Evolutionary conservation across 2,329 filamentous ascomycete genomes (phyloP).

Genomic region (Fusarium fracticaudum): DNA sequence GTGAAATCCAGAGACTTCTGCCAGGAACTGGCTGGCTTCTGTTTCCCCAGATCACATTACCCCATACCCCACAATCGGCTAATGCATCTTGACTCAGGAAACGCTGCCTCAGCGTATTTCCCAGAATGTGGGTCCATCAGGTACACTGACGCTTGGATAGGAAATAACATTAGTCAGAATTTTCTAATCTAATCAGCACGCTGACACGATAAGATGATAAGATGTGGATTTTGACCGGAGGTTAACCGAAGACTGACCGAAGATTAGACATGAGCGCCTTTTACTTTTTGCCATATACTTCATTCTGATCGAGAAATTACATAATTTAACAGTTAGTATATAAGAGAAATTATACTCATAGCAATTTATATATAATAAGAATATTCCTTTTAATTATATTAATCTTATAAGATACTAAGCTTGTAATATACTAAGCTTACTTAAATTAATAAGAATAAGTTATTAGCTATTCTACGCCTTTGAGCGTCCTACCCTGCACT

Average conservation of each 20-base stretch:
- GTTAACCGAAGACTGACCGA: background rate
- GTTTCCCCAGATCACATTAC: background rate
- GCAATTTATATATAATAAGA: no score
- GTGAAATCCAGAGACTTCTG: background rate
- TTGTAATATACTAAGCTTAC: rapidly evolving
- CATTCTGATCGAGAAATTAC: no score
- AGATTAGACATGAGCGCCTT: background rate
- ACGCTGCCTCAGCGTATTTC: background rate
- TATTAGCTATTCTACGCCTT: rapidly evolving
- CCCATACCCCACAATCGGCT: background rate
- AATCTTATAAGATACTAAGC: no score
- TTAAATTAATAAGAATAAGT: rapidly evolving
- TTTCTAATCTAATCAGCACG: no score
- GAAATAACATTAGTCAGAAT: background rate
- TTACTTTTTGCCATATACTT: no score
- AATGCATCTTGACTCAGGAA: background rate
- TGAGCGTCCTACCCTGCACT: background rate
- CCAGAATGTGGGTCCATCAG: background rate
- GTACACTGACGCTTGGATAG: background rate
- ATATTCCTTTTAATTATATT: no score
- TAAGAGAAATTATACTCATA: rapidly evolving
- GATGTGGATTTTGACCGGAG: rapidly evolving
- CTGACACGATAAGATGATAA: no score
- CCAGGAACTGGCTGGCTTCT: no score
- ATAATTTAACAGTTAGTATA: no score